Evolutionary conservation across 768 basidiomycete species (phyloP).

Genomic region (Russula sp.): DNA sequence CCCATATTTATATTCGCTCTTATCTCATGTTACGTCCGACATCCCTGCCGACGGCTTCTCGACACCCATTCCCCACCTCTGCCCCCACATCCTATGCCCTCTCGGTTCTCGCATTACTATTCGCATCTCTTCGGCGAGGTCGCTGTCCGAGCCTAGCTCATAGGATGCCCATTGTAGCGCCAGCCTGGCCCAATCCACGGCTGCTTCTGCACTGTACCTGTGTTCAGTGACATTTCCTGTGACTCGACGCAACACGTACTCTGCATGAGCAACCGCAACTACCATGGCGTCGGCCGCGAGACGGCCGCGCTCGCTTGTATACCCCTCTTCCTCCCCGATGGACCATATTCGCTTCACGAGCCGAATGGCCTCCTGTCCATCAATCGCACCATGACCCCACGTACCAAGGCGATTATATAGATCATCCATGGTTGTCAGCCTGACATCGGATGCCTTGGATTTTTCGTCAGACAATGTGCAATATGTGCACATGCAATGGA

Average conservation of each 20-base stretch:
- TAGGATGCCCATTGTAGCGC: constrained; percentile 53
- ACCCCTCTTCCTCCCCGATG: constrained; percentile 59
- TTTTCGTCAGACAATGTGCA: constrained; percentile 52
- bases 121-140: constrained; percentile 45
- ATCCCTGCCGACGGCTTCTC: constrained; percentile 23
- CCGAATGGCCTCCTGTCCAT: constrained; percentile 49
- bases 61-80: constrained; percentile 31
- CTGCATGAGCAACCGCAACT: constrained; percentile 60
- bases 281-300: constrained; percentile 59
- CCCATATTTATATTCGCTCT: neutral
- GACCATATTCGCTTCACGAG: constrained; percentile 53
- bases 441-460: constrained; percentile 51
- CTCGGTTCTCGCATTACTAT: constrained; percentile 40
- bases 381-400: constrained; percentile 49
- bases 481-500: constrained; percentile 55
- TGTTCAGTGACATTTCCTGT: neutral
- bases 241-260: constrained; percentile 45
- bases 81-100: constrained; percentile 50
- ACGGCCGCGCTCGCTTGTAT: constrained; percentile 62
- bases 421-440: constrained; percentile 47
- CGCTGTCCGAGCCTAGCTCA: constrained; percentile 56
- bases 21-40: neutral
- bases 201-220: constrained; percentile 44
- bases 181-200: constrained; percentile 48
- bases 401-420: constrained; percentile 46